Conservation (phyloP, 1,284 basidiomycete species). For the Ceratobasidium theobromae region DNA sequence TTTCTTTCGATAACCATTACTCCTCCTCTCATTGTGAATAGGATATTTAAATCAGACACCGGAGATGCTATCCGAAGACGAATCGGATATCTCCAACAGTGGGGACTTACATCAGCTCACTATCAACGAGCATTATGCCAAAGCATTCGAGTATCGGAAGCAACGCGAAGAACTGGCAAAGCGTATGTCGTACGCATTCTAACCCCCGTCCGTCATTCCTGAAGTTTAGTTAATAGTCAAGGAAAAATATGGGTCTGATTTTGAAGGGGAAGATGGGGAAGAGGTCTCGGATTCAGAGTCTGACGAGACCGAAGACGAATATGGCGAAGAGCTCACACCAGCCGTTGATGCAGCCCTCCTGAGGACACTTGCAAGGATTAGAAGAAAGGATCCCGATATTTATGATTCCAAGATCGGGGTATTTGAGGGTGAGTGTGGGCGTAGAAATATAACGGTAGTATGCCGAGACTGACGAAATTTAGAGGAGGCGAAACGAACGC, state of each 20-base stretch:
- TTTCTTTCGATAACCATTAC: not conserved
- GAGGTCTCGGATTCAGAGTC: slow-evolving; percentile 67
- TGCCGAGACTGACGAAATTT: slow-evolving; percentile 41
- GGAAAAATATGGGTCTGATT: slow-evolving; percentile 81
- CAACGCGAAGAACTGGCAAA: slow-evolving; percentile 80
- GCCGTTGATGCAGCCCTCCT: slow-evolving; percentile 94
- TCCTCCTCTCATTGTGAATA: too few species aligned
- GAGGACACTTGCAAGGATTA: slow-evolving; percentile 85
- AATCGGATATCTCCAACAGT: not conserved
- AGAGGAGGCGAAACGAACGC: slow-evolving; percentile 64
- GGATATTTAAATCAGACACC: too few species aligned
- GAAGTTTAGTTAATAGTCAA: slow-evolving; percentile 56
- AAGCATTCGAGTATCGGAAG: slow-evolving; percentile 77
- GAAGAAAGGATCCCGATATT: slow-evolving; percentile 79
- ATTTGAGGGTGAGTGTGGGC: slow-evolving; percentile 62
- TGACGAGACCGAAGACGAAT: slow-evolving; percentile 88
- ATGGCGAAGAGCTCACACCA: slow-evolving; percentile 93
- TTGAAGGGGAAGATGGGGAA: slow-evolving; percentile 49
- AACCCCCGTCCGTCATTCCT: not conserved
- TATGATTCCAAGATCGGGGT: slow-evolving; percentile 72
- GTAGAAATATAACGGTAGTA: slow-evolving; percentile 49
- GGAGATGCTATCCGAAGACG: slow-evolving; percentile 27
- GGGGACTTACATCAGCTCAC: slow-evolving; percentile 51
- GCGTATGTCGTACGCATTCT: slow-evolving; percentile 51
- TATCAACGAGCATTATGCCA: slow-evolving; percentile 80